phyloP scores from a whole-genome alignment of 352 stramenopile genomes.

The Phytophthora pini region DNA sequence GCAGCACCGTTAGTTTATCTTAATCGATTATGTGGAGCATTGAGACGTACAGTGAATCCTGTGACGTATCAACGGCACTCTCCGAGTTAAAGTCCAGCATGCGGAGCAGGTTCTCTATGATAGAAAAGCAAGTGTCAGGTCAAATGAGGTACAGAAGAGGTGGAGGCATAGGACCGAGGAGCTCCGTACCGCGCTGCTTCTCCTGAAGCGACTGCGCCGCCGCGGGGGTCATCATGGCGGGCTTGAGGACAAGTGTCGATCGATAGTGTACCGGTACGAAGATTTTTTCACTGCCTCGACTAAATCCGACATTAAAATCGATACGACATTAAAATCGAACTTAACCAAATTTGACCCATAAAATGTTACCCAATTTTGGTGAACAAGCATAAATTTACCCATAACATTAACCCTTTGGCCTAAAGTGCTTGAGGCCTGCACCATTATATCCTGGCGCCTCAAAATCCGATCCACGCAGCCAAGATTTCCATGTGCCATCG shows the following conservation, averaged over 20 bases:
- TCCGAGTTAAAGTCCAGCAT: constrained; percentile 91
- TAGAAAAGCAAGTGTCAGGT: not conserved
- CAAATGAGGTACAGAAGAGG: not conserved
- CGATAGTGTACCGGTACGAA: constrained; percentile 10
- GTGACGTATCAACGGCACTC: constrained; percentile 37
- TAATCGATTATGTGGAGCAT: not conserved
- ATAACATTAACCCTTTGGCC: constrained; percentile 19
- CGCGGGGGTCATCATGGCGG: constrained; percentile 45
- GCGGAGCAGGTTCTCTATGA: constrained; percentile 74
- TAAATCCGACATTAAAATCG: constrained; percentile 24
- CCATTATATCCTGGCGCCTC: constrained; percentile 25
- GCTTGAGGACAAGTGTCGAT: constrained; percentile 9
- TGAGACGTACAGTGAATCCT: constrained; percentile 43
- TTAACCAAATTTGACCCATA: not conserved
- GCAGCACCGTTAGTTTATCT: not conserved
- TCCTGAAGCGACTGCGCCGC: constrained; percentile 72
- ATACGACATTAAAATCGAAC: constrained; percentile 19
- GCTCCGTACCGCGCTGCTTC: constrained; percentile 75
- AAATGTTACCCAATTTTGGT: too few species aligned
- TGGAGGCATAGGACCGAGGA: not conserved
- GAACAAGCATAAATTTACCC: constrained; percentile 1
- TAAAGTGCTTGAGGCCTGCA: not conserved
- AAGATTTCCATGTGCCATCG: too few species aligned
- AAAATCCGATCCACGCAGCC: constrained; percentile 1
- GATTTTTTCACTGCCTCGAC: not conserved